phyloP scores from a whole-genome alignment of 2,329 filamentous ascomycete genomes.

The Alternaria sp. region DNA sequence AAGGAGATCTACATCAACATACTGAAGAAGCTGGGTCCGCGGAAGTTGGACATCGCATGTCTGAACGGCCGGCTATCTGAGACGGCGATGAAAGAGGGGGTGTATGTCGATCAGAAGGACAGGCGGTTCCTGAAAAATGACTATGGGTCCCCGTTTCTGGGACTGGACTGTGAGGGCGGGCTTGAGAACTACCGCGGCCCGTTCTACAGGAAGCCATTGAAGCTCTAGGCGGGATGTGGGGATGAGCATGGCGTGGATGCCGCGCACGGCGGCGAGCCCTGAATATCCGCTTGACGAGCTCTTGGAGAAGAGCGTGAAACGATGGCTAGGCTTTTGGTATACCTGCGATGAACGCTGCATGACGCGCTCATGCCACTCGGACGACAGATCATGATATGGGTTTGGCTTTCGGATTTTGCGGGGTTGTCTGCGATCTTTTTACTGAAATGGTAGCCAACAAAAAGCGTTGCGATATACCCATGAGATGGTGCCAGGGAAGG shows the following conservation, averaged over 20 bases:
- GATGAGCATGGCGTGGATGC: neutral
- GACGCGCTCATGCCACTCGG: fast-evolving
- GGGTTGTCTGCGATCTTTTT: fast-evolving
- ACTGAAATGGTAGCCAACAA: fast-evolving
- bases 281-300: neutral
- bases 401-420: neutral
- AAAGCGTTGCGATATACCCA: neutral
- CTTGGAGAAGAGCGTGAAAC: no score
- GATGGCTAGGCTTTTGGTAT: no score
- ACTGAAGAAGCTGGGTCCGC: neutral
- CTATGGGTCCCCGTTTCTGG: slow-evolving; percentile 1
- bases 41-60: slow-evolving; percentile 21
- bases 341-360: neutral
- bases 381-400: fast-evolving
- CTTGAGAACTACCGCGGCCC: neutral
- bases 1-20: slow-evolving; percentile 22
- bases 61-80: neutral
- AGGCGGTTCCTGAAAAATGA: slow-evolving; percentile 17
- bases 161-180: slow-evolving; percentile 5
- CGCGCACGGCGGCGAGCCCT: neutral
- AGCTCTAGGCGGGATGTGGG: neutral
- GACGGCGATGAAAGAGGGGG: neutral
- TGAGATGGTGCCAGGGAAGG: neutral
- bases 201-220: slow-evolving; percentile 5
- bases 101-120: neutral